These are phyloP conservation scores for Calonectria multiphialidica DNA, from an alignment of 2,329 filamentous ascomycete species.

Conservation along the genomic window DNA sequence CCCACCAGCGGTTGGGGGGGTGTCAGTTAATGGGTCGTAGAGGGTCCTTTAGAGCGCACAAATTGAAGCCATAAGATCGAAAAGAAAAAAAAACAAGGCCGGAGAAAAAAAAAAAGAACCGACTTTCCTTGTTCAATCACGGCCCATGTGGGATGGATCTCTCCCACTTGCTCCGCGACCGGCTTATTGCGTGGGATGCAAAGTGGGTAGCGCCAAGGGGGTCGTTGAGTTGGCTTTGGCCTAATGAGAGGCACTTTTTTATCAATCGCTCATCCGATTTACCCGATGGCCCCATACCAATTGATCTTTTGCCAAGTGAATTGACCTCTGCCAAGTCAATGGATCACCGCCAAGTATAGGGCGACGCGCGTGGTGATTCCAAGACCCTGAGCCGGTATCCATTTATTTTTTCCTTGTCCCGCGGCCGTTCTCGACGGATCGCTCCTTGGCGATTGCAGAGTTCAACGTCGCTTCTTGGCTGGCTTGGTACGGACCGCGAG, in stretches of 20 bases:
- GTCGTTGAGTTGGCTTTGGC: background rate
- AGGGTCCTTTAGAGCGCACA: background rate
- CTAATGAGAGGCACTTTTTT: conserved; percentile 11
- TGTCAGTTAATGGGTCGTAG: background rate
- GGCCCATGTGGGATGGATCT: background rate
- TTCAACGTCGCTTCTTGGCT: background rate
- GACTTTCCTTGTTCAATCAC: background rate
- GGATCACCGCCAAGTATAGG: background rate
- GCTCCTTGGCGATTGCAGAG: background rate
- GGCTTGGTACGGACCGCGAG: background rate
- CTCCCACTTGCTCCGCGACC: background rate
- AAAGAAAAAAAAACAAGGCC: background rate
- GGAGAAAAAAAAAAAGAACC: background rate
- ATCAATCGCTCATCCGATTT: conserved; percentile 3
- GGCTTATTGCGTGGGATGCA: background rate
- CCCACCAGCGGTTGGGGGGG: background rate
- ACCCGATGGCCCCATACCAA: background rate
- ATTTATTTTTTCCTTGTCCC: background rate
- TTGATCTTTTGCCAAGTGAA: background rate
- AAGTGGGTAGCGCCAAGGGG: background rate
- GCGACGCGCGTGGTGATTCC: background rate
- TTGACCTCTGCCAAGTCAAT: background rate
- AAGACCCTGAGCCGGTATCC: background rate
- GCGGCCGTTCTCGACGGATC: background rate
- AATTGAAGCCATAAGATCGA: background rate